Evolutionary conservation across 805 yeast genomes (phyloP).

Genomic region (Metschnikowia arizonensis): DNA sequence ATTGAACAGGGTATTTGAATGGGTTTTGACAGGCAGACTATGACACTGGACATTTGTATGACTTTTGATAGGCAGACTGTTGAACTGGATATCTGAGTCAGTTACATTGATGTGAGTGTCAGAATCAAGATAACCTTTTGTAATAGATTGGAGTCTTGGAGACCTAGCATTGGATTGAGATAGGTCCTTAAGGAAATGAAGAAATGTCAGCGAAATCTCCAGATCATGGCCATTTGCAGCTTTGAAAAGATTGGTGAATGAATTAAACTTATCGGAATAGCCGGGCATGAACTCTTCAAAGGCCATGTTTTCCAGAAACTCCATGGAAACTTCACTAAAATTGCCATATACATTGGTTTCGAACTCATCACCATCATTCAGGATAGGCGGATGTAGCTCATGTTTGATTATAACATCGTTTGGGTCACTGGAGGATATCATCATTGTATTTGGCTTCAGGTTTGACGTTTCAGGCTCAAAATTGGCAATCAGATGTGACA

Average conservation of each 20-base stretch:
- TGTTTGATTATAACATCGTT: neutral
- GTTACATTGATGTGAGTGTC: too few species aligned
- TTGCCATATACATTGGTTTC: neutral
- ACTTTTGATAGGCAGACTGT: neutral
- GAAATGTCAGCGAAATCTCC: slow-evolving; percentile 19
- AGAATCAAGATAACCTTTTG: too few species aligned
- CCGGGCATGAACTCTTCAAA: neutral
- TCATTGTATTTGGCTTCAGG: neutral
- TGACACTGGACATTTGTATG: too few species aligned
- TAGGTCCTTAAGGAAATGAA: slow-evolving; percentile 25
- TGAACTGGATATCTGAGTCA: neutral
- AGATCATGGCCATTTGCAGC: slow-evolving; percentile 1
- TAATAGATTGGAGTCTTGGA: neutral
- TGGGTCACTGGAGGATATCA: neutral
- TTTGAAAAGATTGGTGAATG: neutral
- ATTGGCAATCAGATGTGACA: neutral
- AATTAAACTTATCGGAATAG: neutral
- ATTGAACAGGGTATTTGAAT: too few species aligned
- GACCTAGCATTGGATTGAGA: slow-evolving; percentile 12
- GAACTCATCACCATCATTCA: slow-evolving; percentile 11
- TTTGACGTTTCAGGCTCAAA: neutral
- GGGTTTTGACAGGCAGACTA: neutral
- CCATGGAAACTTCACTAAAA: too few species aligned
- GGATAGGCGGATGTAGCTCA: neutral
- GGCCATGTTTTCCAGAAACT: neutral